A percentile compares a stretch with the other conserved stretches of the same genome.
Evolutionary conservation across 2,329 filamentous ascomycete species (phyloP).

Genomic region (Immersiporthe knoxdaviesiana): DNA sequence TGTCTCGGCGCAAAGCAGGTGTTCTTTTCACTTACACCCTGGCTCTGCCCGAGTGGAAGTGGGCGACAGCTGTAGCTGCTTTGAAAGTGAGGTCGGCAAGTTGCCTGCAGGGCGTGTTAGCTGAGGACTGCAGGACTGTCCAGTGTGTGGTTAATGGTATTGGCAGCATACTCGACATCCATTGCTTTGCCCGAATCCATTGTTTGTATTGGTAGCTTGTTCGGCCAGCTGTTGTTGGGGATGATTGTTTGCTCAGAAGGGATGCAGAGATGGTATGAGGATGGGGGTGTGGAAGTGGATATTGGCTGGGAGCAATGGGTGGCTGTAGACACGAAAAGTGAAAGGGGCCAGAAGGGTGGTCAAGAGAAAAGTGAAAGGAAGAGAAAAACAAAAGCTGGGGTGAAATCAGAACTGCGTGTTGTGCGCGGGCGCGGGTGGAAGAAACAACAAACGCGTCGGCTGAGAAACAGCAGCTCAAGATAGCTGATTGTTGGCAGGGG

Average conservation of each 20-base stretch:
- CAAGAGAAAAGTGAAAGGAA: too few species aligned
- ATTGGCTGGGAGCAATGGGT: not conserved
- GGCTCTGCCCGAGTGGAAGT: not conserved
- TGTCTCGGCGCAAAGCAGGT: not conserved
- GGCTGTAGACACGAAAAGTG: not conserved
- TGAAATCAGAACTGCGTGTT: not conserved
- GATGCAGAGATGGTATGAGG: not conserved
- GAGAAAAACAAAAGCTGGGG: not conserved
- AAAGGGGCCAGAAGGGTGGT: too few species aligned
- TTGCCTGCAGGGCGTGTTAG: conserved; percentile 4
- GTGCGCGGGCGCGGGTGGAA: too few species aligned
- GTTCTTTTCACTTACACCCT: not conserved
- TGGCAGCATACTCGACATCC: not conserved
- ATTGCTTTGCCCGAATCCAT: not conserved
- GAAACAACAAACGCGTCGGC: not conserved
- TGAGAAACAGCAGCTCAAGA: not conserved
- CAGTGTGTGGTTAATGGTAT: not conserved
- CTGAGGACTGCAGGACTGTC: not conserved
- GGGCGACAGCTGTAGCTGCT: not conserved
- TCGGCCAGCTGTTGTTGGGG: not conserved
- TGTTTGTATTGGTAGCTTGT: not conserved
- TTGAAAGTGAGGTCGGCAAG: conserved; percentile 13
- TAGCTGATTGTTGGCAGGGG: not conserved
- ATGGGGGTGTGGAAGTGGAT: too few species aligned
- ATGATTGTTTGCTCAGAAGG: not conserved